Conservation (phyloP, 805 yeast species). For the Tetrapisispora iriomotensis region DNA sequence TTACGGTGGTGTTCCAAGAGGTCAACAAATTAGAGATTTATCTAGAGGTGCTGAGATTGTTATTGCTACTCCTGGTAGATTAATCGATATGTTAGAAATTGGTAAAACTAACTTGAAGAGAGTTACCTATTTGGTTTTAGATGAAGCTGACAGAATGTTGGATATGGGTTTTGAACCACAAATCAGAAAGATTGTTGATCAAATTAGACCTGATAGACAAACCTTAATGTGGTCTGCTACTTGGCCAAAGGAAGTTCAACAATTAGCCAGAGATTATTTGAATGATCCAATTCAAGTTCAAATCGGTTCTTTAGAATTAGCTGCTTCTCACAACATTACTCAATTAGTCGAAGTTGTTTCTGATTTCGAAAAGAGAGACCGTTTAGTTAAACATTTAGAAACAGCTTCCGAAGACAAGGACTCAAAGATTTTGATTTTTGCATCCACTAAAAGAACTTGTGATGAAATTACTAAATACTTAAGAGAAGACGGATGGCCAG, state of each 20-base stretch:
- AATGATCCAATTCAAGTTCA: constrained; percentile 92
- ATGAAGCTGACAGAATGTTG: constrained; percentile 99
- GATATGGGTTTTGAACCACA: constrained; percentile 99
- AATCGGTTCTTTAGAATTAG: constrained; percentile 87
- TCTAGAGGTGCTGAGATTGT: constrained; percentile 91
- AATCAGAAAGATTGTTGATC: constrained; percentile 94
- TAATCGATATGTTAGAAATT: constrained; percentile 92
- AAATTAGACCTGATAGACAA: constrained; percentile 99
- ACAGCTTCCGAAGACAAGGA: constrained; percentile 59
- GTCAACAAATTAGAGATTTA: constrained; percentile 94
- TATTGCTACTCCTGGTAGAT: constrained; percentile 98
- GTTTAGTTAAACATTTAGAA: constrained; percentile 73
- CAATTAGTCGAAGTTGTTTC: constrained; percentile 87
- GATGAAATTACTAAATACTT: constrained; percentile 87
- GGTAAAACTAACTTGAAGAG: constrained; percentile 92
- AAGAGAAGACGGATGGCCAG: constrained; percentile 98
- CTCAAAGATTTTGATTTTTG: constrained; percentile 77
- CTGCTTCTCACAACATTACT: constrained; percentile 94
- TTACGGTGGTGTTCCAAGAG: constrained; percentile 98
- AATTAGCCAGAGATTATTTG: constrained; percentile 83
- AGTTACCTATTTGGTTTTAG: constrained; percentile 93
- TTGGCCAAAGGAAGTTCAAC: constrained; percentile 98
- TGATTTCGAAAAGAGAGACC: constrained; percentile 91
- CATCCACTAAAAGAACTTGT: constrained; percentile 97
- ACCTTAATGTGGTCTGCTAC: constrained; percentile 99